phyloP scores from a whole-genome alignment of 2,329 filamentous ascomycete species.

The Neonectria magnoliae region DNA sequence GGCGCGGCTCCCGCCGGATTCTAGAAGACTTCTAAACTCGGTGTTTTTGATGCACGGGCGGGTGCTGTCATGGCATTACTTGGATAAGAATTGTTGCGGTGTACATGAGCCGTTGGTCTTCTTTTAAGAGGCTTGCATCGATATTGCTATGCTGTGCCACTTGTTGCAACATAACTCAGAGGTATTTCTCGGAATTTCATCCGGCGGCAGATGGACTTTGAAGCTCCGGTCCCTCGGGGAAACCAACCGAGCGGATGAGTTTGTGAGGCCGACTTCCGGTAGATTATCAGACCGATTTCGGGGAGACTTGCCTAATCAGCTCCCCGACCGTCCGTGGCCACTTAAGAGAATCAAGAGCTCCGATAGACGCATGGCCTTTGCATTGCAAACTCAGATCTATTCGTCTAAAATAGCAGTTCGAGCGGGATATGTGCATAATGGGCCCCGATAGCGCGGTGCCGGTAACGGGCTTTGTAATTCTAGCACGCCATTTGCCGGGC shows the following conservation, averaged over 20 bases:
- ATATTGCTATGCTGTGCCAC: background rate
- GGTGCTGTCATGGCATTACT: background rate
- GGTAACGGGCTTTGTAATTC: conserved; percentile 44
- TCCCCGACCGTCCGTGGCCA: conserved; percentile 1
- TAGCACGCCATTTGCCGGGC: conserved; percentile 43
- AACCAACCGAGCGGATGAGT: conserved; percentile 9
- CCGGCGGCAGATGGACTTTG: background rate
- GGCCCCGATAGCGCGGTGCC: conserved; percentile 36
- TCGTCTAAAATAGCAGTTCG: conserved; percentile 28
- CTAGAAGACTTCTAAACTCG: background rate
- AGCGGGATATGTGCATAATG: conserved; percentile 12
- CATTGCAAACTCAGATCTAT: conserved; percentile 3
- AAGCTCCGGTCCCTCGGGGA: conserved; percentile 7
- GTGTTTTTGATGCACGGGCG: background rate
- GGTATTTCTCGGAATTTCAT: background rate
- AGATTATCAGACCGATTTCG: conserved; percentile 14
- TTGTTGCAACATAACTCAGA: background rate
- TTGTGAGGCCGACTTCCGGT: conserved; percentile 18
- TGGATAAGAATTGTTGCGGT: background rate
- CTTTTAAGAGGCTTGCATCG: background rate
- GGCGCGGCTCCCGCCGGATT: background rate
- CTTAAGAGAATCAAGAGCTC: background rate
- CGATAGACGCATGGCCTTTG: conserved; percentile 9
- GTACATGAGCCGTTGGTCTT: background rate
- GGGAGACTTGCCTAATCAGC: conserved; percentile 10